A percentile compares a stretch with the other conserved stretches of the same genome.
These are phyloP conservation scores for Spergularia azorica DNA, from an alignment of 179 eudicot species.

Conservation along the genomic window DNA sequence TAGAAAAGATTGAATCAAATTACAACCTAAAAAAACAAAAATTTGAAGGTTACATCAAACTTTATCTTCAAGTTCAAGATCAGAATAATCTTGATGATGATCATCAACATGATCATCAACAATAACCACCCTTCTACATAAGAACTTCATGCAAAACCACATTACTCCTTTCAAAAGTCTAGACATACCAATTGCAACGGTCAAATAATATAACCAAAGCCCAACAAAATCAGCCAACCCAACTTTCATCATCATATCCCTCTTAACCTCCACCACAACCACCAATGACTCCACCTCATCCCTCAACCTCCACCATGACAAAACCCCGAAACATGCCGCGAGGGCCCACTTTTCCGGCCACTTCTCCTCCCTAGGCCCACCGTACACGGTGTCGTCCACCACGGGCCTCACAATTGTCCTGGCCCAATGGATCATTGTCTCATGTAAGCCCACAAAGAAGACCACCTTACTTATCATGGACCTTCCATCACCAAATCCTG, in stretches of 20 bases:
- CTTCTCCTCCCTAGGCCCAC: constrained; percentile 44
- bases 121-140: constrained; percentile 24
- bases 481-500: constrained; percentile 42
- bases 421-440: constrained; percentile 71
- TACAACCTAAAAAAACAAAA: constrained; percentile 2
- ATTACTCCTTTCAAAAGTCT: constrained; percentile 51
- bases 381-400: constrained; percentile 66
- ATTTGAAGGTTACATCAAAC: constrained; percentile 24
- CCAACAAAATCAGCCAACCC: constrained; percentile 62
- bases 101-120: constrained; percentile 15
- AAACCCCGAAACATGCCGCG: constrained; percentile 50
- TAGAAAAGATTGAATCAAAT: neutral
- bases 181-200: constrained; percentile 62
- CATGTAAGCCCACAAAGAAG: constrained; percentile 78
- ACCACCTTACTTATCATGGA: constrained; percentile 44
- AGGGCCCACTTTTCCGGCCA: constrained; percentile 58
- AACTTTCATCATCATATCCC: constrained; percentile 39
- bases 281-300: constrained; percentile 73
- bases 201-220: constrained; percentile 72
- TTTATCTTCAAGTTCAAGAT: constrained; percentile 29
- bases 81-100: constrained; percentile 25
- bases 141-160: constrained; percentile 43
- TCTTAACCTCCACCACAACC: constrained; percentile 58
- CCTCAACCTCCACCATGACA: constrained; percentile 83
- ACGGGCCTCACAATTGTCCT: constrained; percentile 57